Base-by-base conservation (phyloP, 2,329 filamentous ascomycete species). In the Simplicillium sp. region DNA sequence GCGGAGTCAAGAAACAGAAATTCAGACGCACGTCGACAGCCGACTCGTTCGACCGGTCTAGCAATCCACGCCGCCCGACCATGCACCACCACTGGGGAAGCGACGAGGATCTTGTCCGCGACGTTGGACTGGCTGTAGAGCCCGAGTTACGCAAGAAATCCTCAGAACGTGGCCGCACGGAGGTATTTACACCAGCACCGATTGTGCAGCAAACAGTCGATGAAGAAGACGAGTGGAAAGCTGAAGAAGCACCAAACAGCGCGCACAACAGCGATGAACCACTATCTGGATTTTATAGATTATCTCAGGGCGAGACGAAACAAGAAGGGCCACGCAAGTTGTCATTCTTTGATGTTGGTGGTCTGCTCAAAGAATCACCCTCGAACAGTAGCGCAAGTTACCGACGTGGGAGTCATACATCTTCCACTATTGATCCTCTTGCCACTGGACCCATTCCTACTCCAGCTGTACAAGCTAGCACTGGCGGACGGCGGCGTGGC, bases 1-100 rank as follows among this genome's bases (percentile, higher is more conserved):
- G 87, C 40, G 92, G 92, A 18, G 68, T 88, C 33, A 97, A 97
- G 70, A 95, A 94, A 62, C 73, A 75, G 42, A 92, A 87, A 56
- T 96, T 85, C 64, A 82, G 82, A 40, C 73, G 77, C 46, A 70
- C 71, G 13, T 78, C 80, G 2, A 65, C 74, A 4, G 72, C 73
- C 34, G 77, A 78, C 33, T 88, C 84, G 1, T 65, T 83, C 32
- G 80, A 78, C 38, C 68, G 57, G 12, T 45, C 53, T 11, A 54
- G 52, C 40, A 51, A 52, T 34, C 52, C 61, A 14, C 65, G 60
- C 46, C 66, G 71, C 46, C 72, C 66, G 47, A 69, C 71, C 11
- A 46, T 82, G 35, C 64, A 80, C 44, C 75, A 77, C 38, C 77
- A 85, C 42, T 90, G 85, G 81, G 88, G 87, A 34, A 95, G 87